phyloP scores from a whole-genome alignment of 1,284 basidiomycete species.

The Pseudozyma sp. region DNA sequence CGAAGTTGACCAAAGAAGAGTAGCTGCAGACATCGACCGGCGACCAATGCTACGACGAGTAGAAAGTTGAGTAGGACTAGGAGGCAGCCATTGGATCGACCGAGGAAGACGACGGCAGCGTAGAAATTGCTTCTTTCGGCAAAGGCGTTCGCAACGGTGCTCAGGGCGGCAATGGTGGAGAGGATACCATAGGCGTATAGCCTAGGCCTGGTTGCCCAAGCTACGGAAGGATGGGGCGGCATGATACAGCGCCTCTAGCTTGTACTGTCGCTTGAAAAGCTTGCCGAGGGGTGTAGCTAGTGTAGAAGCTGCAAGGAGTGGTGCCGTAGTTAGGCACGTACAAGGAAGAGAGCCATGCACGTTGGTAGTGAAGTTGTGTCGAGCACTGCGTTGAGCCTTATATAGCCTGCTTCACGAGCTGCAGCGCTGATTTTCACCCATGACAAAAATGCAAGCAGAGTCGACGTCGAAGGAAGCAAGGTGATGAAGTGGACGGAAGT shows the following conservation, averaged over 20 bases:
- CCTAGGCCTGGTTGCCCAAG: conserved; percentile 44
- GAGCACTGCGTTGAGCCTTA: too few species aligned
- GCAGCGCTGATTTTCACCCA: not conserved
- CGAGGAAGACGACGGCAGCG: conserved; percentile 89
- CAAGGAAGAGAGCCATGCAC: too few species aligned
- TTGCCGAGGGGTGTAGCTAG: too few species aligned
- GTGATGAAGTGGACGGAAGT: not conserved
- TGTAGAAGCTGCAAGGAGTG: too few species aligned
- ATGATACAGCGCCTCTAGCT: conserved; percentile 2
- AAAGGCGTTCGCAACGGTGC: conserved; percentile 75
- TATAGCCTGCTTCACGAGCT: too few species aligned
- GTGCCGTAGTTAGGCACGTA: too few species aligned
- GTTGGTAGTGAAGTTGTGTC: too few species aligned
- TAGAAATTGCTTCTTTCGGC: conserved; percentile 91
- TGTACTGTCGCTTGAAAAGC: too few species aligned
- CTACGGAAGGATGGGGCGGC: conserved; percentile 25
- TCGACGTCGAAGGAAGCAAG: not conserved
- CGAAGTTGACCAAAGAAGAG: conserved; percentile 93
- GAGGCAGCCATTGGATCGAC: conserved; percentile 79
- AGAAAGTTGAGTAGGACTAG: conserved; percentile 88
- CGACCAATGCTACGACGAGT: conserved; percentile 80
- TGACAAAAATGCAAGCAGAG: not conserved
- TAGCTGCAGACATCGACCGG: conserved; percentile 82
- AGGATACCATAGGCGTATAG: conserved; percentile 55
- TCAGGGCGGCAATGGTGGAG: conserved; percentile 46